phyloP scores from a whole-genome alignment of 192 early-diverging fungal species.

The Spizellomyces punctatus region DNA sequence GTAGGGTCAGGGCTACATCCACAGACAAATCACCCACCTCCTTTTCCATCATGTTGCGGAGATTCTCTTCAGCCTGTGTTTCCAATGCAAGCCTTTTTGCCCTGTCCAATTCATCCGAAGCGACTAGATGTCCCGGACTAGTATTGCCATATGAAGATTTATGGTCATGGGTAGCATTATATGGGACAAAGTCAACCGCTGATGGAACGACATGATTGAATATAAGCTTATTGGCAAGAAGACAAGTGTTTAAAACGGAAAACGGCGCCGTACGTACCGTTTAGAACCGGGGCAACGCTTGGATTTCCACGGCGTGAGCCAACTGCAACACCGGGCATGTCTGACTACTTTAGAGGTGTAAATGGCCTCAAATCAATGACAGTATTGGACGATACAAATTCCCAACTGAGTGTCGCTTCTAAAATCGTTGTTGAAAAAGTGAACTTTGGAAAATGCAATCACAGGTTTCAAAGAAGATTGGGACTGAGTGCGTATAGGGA shows the following conservation, averaged over 20 bases:
- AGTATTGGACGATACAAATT: too few species aligned
- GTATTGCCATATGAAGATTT: too few species aligned
- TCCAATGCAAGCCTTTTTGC: too few species aligned
- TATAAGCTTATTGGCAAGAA: neutral
- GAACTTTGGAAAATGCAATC: too few species aligned
- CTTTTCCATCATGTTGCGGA: slow-evolving; percentile 12
- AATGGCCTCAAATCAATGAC: neutral
- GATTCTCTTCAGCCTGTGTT: neutral
- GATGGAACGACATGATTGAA: neutral
- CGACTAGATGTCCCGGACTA: too few species aligned
- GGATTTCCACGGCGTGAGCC: neutral
- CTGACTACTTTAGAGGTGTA: neutral
- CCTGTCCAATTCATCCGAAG: too few species aligned
- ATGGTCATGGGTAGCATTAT: neutral
- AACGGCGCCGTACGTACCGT: neutral
- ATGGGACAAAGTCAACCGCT: slow-evolving; percentile 4
- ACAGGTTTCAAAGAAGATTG: too few species aligned
- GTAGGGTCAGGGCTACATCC: neutral
- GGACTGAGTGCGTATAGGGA: too few species aligned
- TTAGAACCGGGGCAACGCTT: neutral
- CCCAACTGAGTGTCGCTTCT: too few species aligned
- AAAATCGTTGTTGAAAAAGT: too few species aligned
- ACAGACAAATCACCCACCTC: slow-evolving; percentile 9
- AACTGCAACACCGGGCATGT: slow-evolving; percentile 3
- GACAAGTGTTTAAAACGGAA: neutral